These are phyloP conservation scores for Pichia cephalocereana DNA, from an alignment of 805 yeast genomes.

Conservation along the genomic window DNA sequence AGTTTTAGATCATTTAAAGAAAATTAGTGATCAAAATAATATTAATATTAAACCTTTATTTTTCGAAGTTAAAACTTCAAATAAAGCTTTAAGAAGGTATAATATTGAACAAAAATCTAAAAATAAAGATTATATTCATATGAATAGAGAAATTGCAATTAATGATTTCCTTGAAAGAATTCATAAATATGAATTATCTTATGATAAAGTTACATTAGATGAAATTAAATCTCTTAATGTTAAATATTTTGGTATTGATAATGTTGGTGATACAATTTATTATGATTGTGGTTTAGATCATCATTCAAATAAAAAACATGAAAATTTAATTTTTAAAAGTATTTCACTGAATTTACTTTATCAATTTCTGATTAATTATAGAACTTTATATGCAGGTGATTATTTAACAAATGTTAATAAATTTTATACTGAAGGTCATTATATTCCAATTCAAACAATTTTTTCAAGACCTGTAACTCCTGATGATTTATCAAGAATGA, in stretches of 20 bases:
- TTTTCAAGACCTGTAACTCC: slow-evolving; percentile 11
- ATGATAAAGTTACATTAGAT: slow-evolving; percentile 28
- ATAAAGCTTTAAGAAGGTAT: slow-evolving; percentile 40
- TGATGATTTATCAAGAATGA: slow-evolving; percentile 4
- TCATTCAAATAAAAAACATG: slow-evolving; percentile 22
- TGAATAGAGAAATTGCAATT: slow-evolving; percentile 44
- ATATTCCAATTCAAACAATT: slow-evolving; percentile 19
- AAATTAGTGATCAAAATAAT: slow-evolving; percentile 38
- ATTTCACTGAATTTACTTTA: slow-evolving; percentile 21
- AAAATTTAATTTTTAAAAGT: slow-evolving; percentile 17
- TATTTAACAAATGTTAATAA: slow-evolving; percentile 25
- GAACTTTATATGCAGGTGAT: slow-evolving; percentile 22
- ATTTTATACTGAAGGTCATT: slow-evolving; percentile 23
- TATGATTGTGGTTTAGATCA: slow-evolving; percentile 25
- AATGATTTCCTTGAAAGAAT: slow-evolving; percentile 52
- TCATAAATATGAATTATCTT: slow-evolving; percentile 36
- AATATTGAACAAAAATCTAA: slow-evolving; percentile 58
- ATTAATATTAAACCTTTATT: slow-evolving; percentile 39
- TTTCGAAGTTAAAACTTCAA: slow-evolving; percentile 52
- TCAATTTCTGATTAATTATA: slow-evolving; percentile 27
- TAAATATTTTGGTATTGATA: slow-evolving; percentile 24
- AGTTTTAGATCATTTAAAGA: slow-evolving; percentile 44
- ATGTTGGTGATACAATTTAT: slow-evolving; percentile 28
- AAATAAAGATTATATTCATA: slow-evolving; percentile 50
- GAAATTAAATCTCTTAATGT: slow-evolving; percentile 24